Conservation (phyloP, 495 filamentous ascomycete genomes). For the Penicillium diatomitis region DNA sequence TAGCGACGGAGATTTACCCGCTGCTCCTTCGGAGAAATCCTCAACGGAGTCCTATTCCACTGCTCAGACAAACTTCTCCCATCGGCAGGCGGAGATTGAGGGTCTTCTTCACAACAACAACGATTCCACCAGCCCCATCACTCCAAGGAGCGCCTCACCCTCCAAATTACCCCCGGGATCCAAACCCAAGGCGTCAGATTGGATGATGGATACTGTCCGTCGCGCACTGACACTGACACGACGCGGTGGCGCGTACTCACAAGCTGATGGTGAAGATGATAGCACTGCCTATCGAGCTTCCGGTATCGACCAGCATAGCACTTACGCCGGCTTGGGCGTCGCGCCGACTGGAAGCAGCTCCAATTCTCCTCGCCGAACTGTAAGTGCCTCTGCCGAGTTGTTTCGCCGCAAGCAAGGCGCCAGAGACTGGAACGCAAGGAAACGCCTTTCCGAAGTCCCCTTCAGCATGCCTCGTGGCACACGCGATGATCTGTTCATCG, state of each 20-base stretch:
- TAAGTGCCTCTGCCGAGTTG: constrained; percentile 49
- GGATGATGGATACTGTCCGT: constrained; percentile 46
- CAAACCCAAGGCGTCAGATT: constrained; percentile 35
- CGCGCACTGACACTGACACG: constrained; percentile 39
- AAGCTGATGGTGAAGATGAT: constrained; percentile 5
- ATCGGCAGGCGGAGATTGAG: constrained; percentile 58
- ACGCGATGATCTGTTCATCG: constrained; percentile 25
- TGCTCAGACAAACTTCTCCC: constrained; percentile 50
- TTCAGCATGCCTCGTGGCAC: constrained; percentile 11
- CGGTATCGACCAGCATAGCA: constrained; percentile 28
- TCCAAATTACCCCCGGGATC: constrained; percentile 23
- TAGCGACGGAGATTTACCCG: constrained; percentile 17
- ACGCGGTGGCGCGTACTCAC: constrained; percentile 18
- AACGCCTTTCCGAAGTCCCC: constrained; percentile 16
- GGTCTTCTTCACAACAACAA: constrained; percentile 38
- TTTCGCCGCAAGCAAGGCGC: constrained; percentile 52
- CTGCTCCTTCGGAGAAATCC: constrained; percentile 25
- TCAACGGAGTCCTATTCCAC: constrained; percentile 59
- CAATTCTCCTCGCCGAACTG: constrained; percentile 41
- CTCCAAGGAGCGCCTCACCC: constrained; percentile 16
- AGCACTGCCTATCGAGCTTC: constrained; percentile 18
- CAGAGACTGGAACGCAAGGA: constrained; percentile 44
- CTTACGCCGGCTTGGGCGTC: constrained; percentile 13
- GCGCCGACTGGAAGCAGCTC: constrained; percentile 2
- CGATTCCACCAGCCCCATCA: constrained; percentile 3